Conservation (phyloP, 2,329 filamentous ascomycete genomes). For the Coniella lustricola region DNA sequence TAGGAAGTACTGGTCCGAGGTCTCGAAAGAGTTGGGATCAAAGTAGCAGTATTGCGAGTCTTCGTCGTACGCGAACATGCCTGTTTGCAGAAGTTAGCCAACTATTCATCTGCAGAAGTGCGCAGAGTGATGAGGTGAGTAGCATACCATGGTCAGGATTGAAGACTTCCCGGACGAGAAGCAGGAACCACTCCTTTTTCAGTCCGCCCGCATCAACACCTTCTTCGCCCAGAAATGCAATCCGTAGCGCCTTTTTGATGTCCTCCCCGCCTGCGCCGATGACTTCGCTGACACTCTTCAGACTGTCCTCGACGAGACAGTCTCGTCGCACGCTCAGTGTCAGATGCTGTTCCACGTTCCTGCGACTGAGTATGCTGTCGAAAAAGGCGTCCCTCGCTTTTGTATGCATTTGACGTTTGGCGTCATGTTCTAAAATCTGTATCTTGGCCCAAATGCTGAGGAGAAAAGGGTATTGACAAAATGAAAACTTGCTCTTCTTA, state of each 20-base stretch:
- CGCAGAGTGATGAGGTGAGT: background rate
- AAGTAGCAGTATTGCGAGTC: conserved; percentile 91
- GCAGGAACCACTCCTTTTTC: conserved; percentile 89
- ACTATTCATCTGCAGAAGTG: background rate
- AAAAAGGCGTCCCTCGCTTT: conserved; percentile 88
- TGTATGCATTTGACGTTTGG: conserved; percentile 79
- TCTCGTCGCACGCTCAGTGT: conserved; percentile 72
- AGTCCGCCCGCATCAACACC: conserved; percentile 85
- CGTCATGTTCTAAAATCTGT: conserved; percentile 81
- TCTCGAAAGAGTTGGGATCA: conserved; percentile 83
- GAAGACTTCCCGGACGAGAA: conserved; percentile 83
- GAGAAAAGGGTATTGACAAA: conserved; percentile 89
- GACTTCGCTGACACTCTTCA: conserved; percentile 77
- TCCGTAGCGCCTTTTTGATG: conserved; percentile 81
- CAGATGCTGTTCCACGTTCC: conserved; percentile 69
- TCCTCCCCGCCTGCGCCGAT: conserved; percentile 76
- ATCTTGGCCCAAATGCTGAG: conserved; percentile 91
- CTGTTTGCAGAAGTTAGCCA: conserved; percentile 33
- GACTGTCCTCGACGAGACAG: conserved; percentile 81
- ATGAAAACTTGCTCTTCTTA: conserved; percentile 66
- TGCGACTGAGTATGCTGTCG: conserved; percentile 72
- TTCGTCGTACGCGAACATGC: conserved; percentile 88
- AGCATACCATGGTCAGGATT: conserved; percentile 76
- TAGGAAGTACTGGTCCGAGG: conserved; percentile 84
- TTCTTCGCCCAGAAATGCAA: conserved; percentile 82